phyloP scores from a whole-genome alignment of 2,329 filamentous ascomycete species.

The Pestalotiopsis fici region DNA sequence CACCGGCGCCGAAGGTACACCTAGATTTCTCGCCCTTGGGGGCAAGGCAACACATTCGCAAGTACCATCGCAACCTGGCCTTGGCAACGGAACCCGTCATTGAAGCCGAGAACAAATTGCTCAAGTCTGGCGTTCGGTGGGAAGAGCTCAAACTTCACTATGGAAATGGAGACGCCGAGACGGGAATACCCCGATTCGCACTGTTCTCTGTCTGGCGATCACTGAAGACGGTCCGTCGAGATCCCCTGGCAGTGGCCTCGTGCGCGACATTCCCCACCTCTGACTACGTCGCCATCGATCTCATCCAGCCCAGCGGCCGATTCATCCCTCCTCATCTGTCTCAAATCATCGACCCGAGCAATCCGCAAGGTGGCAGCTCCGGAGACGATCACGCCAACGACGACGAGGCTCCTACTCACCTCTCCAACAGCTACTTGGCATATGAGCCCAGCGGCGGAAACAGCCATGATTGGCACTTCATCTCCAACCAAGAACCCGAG shows the following conservation, averaged over 20 bases:
- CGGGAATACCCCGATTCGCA: constrained; percentile 15
- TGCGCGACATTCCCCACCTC: constrained; percentile 11
- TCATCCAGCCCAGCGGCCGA: neutral
- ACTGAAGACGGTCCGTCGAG: constrained; percentile 16
- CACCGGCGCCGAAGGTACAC: constrained; percentile 28
- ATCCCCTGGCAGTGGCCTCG: constrained; percentile 18
- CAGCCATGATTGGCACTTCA: constrained; percentile 19
- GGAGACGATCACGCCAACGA: constrained; percentile 8
- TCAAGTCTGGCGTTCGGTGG: neutral
- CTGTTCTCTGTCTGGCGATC: constrained; percentile 20
- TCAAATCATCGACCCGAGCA: neutral
- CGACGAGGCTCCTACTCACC: neutral
- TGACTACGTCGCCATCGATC: constrained; percentile 16
- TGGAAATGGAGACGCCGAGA: neutral
- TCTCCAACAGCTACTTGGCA: neutral
- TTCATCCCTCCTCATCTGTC: neutral
- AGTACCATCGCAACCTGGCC: constrained; percentile 23
- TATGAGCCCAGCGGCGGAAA: constrained; percentile 13
- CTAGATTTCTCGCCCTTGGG: constrained; percentile 28
- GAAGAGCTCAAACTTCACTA: constrained; percentile 13
- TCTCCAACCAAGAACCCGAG: constrained; percentile 16
- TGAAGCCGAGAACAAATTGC: constrained; percentile 16
- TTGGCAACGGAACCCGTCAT: constrained; percentile 20
- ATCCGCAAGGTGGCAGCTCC: constrained; percentile 7
- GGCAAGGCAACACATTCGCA: constrained; percentile 24